Percentiles rank a stretch among this genome's conserved stretches.
Evolutionary conservation across 805 yeast genomes (phyloP).

Genomic region (Dipodascus geniculatus): DNA sequence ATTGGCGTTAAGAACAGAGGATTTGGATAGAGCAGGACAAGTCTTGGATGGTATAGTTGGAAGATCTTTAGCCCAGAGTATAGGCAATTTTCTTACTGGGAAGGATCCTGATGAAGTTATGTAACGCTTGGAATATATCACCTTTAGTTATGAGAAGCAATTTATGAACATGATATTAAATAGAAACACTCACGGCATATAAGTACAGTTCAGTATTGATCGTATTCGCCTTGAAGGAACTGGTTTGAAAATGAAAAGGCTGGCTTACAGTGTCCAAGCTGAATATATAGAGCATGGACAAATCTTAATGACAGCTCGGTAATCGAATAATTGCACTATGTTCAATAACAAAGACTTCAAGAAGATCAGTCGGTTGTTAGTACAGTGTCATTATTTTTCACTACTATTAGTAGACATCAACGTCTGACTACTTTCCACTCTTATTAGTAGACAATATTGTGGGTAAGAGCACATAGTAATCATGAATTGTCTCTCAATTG

Average conservation of each 20-base stretch:
- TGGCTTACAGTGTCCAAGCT: background rate
- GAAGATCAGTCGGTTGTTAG: no score
- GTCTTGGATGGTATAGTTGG: background rate
- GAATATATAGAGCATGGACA: background rate
- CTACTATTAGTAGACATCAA: no score
- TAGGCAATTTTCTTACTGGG: background rate
- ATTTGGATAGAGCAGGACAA: background rate
- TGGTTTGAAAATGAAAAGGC: background rate
- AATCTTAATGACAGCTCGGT: background rate
- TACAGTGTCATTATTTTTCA: no score
- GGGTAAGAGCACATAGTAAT: no score
- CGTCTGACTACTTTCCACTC: no score
- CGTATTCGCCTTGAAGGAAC: background rate
- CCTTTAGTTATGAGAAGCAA: no score
- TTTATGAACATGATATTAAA: no score
- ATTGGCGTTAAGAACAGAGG: background rate
- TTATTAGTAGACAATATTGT: no score
- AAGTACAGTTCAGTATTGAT: background rate
- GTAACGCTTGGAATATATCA: background rate
- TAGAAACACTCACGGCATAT: no score
- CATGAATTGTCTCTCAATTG: no score
- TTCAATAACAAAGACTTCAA: no score
- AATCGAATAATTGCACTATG: no score
- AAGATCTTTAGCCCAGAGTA: background rate
- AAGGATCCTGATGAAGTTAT: background rate